Conservation (phyloP, 768 basidiomycete genomes). For the Phylloporus rhodoxanthus region DNA sequence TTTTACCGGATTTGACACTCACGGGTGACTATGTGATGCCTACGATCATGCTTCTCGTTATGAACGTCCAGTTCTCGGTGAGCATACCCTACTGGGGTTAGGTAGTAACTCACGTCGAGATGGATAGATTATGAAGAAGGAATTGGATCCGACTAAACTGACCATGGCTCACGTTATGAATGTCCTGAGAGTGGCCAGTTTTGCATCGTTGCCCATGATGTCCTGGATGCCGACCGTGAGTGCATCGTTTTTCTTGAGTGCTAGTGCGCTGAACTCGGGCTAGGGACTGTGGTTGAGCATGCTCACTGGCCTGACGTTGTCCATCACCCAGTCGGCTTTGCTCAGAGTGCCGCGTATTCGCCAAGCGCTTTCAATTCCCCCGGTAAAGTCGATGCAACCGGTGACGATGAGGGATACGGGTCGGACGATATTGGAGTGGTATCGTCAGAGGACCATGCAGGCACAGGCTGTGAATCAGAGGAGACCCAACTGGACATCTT, state of each 20-base stretch:
- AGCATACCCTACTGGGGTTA: slow-evolving; percentile 19
- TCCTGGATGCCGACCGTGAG: slow-evolving; percentile 62
- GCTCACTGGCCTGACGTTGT: slow-evolving; percentile 42
- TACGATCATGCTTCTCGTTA: slow-evolving; percentile 45
- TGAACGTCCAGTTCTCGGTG: slow-evolving; percentile 69
- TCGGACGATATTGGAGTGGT: slow-evolving; percentile 17
- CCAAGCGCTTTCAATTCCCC: slow-evolving; percentile 32
- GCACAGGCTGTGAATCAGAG: slow-evolving; percentile 6
- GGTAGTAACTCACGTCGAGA: slow-evolving; percentile 1
- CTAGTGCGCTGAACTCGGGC: neutral
- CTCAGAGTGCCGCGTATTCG: slow-evolving; percentile 42
- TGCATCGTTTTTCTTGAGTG: slow-evolving; percentile 3
- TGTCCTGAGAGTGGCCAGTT: slow-evolving; percentile 51
- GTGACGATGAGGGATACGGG: slow-evolving; percentile 30
- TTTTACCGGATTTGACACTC: slow-evolving; percentile 74
- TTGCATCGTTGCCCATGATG: slow-evolving; percentile 49
- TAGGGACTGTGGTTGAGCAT: slow-evolving; percentile 59
- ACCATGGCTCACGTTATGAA: slow-evolving; percentile 65
- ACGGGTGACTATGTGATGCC: slow-evolving; percentile 79
- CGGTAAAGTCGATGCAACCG: slow-evolving; percentile 6
- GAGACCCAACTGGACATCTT: slow-evolving; percentile 21
- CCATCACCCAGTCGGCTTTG: slow-evolving; percentile 43
- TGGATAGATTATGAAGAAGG: slow-evolving; percentile 42
- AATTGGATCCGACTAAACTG: slow-evolving; percentile 49
- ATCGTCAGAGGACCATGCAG: slow-evolving; percentile 2